Evolutionary conservation across 164 flowering plant genomes (phyloP), one percentile per base, ranked within the genome.

Genomic region (Protea cynaroides): DNA sequence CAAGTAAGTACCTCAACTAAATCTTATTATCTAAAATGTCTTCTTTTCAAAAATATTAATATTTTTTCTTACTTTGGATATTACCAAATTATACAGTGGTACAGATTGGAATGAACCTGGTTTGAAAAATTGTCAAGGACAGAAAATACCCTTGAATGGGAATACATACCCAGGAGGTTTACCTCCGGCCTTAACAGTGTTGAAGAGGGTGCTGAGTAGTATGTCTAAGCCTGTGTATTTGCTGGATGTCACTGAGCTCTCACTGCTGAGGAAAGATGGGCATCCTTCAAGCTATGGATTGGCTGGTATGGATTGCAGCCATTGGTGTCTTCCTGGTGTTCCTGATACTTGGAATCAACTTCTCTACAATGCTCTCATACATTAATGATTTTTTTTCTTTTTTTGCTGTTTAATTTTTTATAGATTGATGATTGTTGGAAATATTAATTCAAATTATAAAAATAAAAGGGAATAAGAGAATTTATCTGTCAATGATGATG

Each of bases 321-420:
- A 84, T 59, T 84, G 91, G 91, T 86, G 91, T 62, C 70, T 86
- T 21, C 63, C 83, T 0, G 90, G 90, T 14, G 86, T 84, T 34
- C 88, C 90, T 0, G 88, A 86, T 74, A 77, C 85, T 53, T 86
- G 90, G 90, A 86, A 84, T 58, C 60, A 66, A 17, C 60, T 74
- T 46, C 23, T 74, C 4, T 63, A 66, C 36, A 56, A 56, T 56
- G 36, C 18, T 24, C 29, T 56, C 8, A 55, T 21, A 49, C n/a
- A 4, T 15, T 49, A 19, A 49, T 13, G 52, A 49, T n/a, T 5
- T 29, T n/a, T n/a, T n/a, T n/a, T n/a, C n/a, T n/a, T n/a, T n/a
- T n/a, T n/a, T n/a, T n/a, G n/a, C n/a, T n/a, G n/a, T n/a, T n/a
- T n/a, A n/a, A n/a, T n/a, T n/a, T n/a, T n/a, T n/a, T n/a, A n/a